These are phyloP conservation scores for Ceratocystis colombiana DNA, from an alignment of 2,329 filamentous ascomycete species.

Conservation along the genomic window DNA sequence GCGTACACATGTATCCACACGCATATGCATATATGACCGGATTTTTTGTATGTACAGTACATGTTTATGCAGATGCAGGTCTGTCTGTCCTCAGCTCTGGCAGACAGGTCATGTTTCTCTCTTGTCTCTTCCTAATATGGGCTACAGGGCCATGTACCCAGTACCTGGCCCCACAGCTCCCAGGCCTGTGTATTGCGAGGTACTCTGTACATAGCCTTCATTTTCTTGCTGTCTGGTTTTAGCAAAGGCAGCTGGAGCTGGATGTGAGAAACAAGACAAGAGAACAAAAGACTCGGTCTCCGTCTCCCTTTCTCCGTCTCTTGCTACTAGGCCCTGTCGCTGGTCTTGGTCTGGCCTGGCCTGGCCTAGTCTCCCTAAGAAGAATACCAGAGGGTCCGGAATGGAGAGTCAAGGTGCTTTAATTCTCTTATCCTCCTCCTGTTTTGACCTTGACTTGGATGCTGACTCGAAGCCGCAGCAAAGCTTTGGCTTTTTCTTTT, in stretches of 20 bases:
- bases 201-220: slow-evolving; percentile 10
- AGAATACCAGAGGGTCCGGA: neutral
- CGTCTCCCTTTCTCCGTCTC: neutral
- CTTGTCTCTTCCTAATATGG: too few relatives aligned
- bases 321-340: neutral
- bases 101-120: neutral
- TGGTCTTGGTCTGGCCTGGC: neutral
- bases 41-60: neutral
- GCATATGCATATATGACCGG: neutral
- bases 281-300: too few relatives aligned
- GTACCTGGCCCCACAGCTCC: neutral
- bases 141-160: neutral
- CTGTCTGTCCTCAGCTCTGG: neutral
- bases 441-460: neutral
- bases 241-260: neutral
- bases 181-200: neutral
- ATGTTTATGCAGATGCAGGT: too few relatives aligned
- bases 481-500: neutral
- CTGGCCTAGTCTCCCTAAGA: neutral
- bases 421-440: neutral
- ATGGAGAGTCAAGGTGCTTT: neutral
- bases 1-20: neutral
- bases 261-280: too few relatives aligned
- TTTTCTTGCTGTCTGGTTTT: neutral
- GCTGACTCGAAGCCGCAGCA: neutral